phyloP scores from a whole-genome alignment of 1,139 yeast species.

The Eremothecium cymbalariae region DNA sequence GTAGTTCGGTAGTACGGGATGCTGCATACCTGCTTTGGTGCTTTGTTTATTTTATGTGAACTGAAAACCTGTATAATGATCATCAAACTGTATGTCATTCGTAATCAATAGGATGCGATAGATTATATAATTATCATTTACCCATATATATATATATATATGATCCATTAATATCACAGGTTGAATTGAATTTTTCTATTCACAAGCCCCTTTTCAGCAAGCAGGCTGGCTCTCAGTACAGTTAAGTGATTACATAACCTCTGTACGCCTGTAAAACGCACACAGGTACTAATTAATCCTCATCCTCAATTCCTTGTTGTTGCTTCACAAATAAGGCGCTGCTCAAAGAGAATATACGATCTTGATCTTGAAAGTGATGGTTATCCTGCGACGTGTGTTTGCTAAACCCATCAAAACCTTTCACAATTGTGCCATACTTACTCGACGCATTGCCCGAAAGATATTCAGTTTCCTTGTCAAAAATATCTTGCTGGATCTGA shows the following conservation, averaged over 20 bases:
- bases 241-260: neutral
- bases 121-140: too few relatives aligned
- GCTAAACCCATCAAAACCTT: constrained; percentile 79
- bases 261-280: neutral
- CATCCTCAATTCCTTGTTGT: constrained; percentile 37
- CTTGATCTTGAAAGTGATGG: constrained; percentile 58
- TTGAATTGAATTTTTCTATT: too few relatives aligned
- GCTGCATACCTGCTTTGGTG: too few relatives aligned
- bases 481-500: constrained; percentile 69
- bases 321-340: constrained; percentile 65
- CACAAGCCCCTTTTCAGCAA: too few relatives aligned
- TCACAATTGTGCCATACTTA: constrained; percentile 70
- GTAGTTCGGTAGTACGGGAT: too few relatives aligned
- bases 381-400: constrained; percentile 34
- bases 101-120: too few relatives aligned
- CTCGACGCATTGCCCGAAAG: constrained; percentile 37
- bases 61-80: too few relatives aligned
- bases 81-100: too few relatives aligned
- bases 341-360: constrained; percentile 76
- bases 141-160: neutral
- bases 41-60: too few relatives aligned
- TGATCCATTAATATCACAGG: too few relatives aligned
- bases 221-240: neutral
- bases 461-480: constrained; percentile 70
- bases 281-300: constrained; percentile 14